phyloP scores from a whole-genome alignment of 2,329 filamentous ascomycete species.

The Microsporum ferrugineum region DNA sequence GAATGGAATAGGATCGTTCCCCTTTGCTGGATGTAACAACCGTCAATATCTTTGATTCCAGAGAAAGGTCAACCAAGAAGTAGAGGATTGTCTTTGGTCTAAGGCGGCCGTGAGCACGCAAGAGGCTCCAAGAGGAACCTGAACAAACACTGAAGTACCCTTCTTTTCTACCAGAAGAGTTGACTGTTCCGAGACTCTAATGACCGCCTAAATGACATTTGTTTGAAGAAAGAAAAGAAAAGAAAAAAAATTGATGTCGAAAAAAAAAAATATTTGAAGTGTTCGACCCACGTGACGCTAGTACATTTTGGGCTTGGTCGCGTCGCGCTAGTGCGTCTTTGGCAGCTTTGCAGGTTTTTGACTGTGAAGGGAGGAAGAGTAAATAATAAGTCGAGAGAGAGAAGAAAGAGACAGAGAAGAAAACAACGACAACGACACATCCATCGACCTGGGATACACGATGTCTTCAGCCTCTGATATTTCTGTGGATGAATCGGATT shows the following conservation, averaged over 20 bases:
- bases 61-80: constrained; percentile 54
- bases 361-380: neutral
- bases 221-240: constrained; percentile 40
- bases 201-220: constrained; percentile 65
- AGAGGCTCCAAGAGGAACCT: constrained; percentile 65
- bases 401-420: constrained; percentile 5
- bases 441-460: neutral
- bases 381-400: neutral
- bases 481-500: constrained; percentile 5
- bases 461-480: neutral
- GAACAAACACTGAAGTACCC: constrained; percentile 72
- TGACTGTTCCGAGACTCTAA: constrained; percentile 99
- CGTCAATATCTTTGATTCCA: constrained; percentile 27
- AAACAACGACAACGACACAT: neutral
- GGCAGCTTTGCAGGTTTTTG: neutral
- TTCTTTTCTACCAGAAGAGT: constrained; percentile 21
- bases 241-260: constrained; percentile 19
- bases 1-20: constrained; percentile 36
- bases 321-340: constrained; percentile 5
- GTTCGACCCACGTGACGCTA: constrained; percentile 19
- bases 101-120: constrained; percentile 98
- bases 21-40: constrained; percentile 24
- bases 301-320: constrained; percentile 23
- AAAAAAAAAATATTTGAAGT: constrained; percentile 1
- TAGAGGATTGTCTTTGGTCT: constrained; percentile 60